phyloP scores from a whole-genome alignment of 305 asterid species.

The Fraxinus latifolia region DNA sequence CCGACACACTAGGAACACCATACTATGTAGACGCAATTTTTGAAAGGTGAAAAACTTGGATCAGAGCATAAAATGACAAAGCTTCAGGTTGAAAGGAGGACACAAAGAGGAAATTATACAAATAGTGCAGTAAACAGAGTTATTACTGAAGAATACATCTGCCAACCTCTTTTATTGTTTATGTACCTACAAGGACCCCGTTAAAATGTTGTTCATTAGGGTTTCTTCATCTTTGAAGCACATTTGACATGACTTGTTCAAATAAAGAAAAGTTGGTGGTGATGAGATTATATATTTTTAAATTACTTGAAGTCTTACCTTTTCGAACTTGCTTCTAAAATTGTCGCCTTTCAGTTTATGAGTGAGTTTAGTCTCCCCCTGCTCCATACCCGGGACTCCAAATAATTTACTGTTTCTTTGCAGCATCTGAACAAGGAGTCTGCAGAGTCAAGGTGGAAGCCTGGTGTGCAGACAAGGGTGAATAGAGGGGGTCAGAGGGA shows the following conservation, averaged over 20 bases:
- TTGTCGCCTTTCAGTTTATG: slow-evolving; percentile 11
- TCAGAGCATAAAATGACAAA: not conserved
- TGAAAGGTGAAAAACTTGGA: not conserved
- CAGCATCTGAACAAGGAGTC: slow-evolving; percentile 69
- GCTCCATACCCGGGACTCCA: not conserved
- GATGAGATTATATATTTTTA: not conserved
- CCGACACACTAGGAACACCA: not conserved
- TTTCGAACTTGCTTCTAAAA: not conserved
- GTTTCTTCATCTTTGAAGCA: not conserved
- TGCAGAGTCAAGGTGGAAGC: slow-evolving; percentile 65
- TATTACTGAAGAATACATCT: not conserved
- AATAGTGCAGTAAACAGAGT: not conserved
- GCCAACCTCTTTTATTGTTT: not conserved
- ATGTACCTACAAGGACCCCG: slow-evolving; percentile 1
- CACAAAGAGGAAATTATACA: not conserved
- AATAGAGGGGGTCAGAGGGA: slow-evolving; percentile 66
- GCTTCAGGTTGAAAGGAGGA: slow-evolving; percentile 7
- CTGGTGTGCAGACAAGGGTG: slow-evolving; percentile 59
- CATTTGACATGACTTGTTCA: not conserved
- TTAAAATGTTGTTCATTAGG: not conserved
- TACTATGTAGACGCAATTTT: not conserved
- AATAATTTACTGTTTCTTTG: slow-evolving; percentile 20
- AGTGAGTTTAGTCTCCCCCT: slow-evolving; percentile 7
- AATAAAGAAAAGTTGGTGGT: not conserved
- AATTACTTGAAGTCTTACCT: not conserved